Conservation (phyloP, 257 asterid genomes). For the Penstemon eatonii region DNA sequence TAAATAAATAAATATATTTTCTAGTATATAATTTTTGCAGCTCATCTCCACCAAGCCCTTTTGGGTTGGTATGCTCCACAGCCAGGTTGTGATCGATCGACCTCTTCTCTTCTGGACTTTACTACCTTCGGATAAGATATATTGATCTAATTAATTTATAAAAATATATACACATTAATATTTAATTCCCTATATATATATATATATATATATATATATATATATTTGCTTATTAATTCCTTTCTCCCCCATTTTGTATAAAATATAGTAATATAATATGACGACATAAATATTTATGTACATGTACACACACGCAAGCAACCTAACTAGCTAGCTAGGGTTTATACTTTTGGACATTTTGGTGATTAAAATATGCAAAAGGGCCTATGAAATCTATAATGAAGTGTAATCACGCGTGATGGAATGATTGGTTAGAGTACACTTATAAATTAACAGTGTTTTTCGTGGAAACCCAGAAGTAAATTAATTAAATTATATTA, state of each 20-base stretch:
- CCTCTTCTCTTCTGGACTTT: constrained; percentile 29
- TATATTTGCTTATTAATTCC: neutral
- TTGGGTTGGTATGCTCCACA: constrained; percentile 41
- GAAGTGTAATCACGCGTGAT: constrained; percentile 51
- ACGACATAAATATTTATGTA: too few species aligned
- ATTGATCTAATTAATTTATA: constrained; percentile 2
- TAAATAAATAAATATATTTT: constrained; percentile 13
- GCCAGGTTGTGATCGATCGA: constrained; percentile 48
- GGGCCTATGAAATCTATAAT: constrained; percentile 40
- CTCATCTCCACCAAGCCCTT: constrained; percentile 17
- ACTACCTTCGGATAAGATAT: constrained; percentile 31
- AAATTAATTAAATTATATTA: too few species aligned
- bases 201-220: neutral
- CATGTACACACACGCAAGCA: too few species aligned
- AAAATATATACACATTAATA: too few species aligned
- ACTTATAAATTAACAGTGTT: constrained; percentile 2
- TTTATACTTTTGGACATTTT: neutral
- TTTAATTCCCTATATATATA: neutral
- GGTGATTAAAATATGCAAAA: constrained; percentile 35
- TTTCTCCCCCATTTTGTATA: neutral
- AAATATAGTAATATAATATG: neutral
- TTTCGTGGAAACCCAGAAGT: constrained; percentile 14
- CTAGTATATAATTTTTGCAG: constrained; percentile 21
- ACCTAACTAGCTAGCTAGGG: too few species aligned
- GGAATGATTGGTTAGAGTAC: neutral